Conservation (phyloP, 1,139 yeast genomes). For the Hyphopichia pseudoburtonii region DNA sequence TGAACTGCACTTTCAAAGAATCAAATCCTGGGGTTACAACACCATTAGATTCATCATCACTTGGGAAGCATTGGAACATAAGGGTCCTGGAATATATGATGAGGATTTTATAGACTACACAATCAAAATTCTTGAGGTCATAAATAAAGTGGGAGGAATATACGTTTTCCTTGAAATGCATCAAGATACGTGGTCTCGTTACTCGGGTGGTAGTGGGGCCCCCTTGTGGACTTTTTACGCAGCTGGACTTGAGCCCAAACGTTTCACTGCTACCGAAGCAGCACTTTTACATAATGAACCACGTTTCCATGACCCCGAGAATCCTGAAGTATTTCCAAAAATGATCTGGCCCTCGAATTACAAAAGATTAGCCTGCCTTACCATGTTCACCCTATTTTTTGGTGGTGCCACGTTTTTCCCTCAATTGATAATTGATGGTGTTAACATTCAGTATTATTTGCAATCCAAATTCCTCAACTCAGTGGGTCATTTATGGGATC, state of each 20-base stretch:
- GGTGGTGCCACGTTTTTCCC: conserved; percentile 76
- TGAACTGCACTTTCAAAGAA: conserved; percentile 60
- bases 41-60: conserved; percentile 74
- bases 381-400: conserved; percentile 85
- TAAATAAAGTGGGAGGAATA: conserved; percentile 66
- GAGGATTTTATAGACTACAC: conserved; percentile 73
- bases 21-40: conserved; percentile 82
- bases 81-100: conserved; percentile 84
- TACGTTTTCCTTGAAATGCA: conserved; percentile 87
- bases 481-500: conserved; percentile 51
- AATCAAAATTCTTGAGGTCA: conserved; percentile 55
- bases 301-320: conserved; percentile 12
- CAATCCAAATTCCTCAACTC: conserved; percentile 65
- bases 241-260: conserved; percentile 81
- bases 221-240: conserved; percentile 95
- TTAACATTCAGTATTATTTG: conserved; percentile 75
- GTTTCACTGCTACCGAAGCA: conserved; percentile 69
- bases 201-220: conserved; percentile 93
- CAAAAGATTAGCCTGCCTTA: conserved; percentile 68
- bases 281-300: conserved; percentile 68
- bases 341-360: conserved; percentile 96
- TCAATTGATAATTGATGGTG: conserved; percentile 63
- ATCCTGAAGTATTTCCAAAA: conserved; percentile 57
- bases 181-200: conserved; percentile 94
- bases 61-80: conserved; percentile 93